A percentile compares a stretch with the other conserved stretches of the same genome.
These are phyloP conservation scores for Ustilago hordei DNA, from an alignment of 1,284 basidiomycete genomes.

Conservation along the genomic window DNA sequence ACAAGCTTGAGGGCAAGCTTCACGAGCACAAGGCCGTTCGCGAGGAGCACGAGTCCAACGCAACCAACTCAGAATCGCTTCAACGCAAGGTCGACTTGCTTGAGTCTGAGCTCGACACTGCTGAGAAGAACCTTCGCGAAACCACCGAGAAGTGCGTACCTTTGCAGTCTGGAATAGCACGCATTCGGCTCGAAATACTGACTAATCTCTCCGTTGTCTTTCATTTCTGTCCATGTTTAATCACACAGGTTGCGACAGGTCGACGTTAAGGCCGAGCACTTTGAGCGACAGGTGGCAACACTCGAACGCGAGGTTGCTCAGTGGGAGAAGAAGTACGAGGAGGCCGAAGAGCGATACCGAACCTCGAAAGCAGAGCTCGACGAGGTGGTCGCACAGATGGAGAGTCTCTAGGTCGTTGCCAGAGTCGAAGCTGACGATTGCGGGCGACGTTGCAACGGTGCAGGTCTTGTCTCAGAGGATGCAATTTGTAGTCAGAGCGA, in stretches of 20 bases:
- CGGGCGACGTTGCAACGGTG: neutral
- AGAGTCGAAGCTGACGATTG: conserved; percentile 27
- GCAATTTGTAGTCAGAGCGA: conserved; percentile 1
- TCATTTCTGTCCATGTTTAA: neutral
- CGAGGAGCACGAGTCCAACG: conserved; percentile 81
- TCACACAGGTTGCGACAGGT: conserved; percentile 89
- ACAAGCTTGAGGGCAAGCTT: conserved; percentile 82
- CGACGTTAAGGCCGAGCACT: conserved; percentile 99
- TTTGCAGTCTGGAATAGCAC: neutral
- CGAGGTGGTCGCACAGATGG: conserved; percentile 85
- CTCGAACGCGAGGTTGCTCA: conserved; percentile 90
- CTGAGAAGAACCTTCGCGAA: conserved; percentile 97
- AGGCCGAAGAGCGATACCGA: conserved; percentile 80
- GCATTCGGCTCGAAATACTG: neutral
- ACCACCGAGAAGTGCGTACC: conserved; percentile 90
- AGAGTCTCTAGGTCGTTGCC: conserved; percentile 74
- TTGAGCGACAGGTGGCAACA: conserved; percentile 89
- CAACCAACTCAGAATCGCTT: conserved; percentile 81
- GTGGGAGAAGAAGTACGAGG: conserved; percentile 97
- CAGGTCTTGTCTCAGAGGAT: neutral
- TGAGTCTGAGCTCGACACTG: conserved; percentile 93
- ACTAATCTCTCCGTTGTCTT: conserved; percentile 2
- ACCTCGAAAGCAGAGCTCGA: conserved; percentile 85
- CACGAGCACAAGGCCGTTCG: conserved; percentile 78
- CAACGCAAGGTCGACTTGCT: conserved; percentile 88